A percentile compares a stretch with the other conserved stretches of the same genome.
phyloP scores from a whole-genome alignment of 73 alveolate genomes.

The Paramecium pentaurelia region DNA sequence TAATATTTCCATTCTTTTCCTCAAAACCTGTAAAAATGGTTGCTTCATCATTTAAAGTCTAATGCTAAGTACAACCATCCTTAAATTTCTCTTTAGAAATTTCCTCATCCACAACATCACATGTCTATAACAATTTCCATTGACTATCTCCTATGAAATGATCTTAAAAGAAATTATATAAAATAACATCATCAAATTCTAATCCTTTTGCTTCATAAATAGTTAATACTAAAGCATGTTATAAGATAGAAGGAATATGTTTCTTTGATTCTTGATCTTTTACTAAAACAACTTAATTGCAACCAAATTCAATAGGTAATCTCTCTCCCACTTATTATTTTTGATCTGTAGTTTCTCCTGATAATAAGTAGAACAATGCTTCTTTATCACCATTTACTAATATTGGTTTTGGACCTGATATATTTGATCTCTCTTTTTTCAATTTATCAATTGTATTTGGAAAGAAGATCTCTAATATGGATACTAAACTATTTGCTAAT shows the following conservation, averaged over 20 bases:
- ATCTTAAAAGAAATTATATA: slow-evolving; percentile 66
- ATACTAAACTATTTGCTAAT: slow-evolving; percentile 78
- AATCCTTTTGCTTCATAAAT: slow-evolving; percentile 92
- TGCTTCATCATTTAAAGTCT: not conserved
- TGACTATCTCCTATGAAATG: slow-evolving; percentile 16
- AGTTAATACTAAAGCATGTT: slow-evolving; percentile 81
- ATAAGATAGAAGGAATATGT: slow-evolving; percentile 66
- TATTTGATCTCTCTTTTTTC: slow-evolving; percentile 70
- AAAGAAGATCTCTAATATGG: slow-evolving; percentile 74
- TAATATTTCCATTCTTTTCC: not conserved
- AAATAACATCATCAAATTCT: slow-evolving; percentile 90
- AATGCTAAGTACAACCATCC: not conserved
- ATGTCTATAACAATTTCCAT: slow-evolving; percentile 41
- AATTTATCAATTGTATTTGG: slow-evolving; percentile 83
- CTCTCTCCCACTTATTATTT: slow-evolving; percentile 18
- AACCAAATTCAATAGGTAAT: slow-evolving; percentile 74
- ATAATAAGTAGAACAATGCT: slow-evolving; percentile 5
- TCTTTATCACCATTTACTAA: slow-evolving; percentile 48
- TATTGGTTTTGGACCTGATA: slow-evolving; percentile 80
- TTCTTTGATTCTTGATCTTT: slow-evolving; percentile 77
- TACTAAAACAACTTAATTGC: slow-evolving; percentile 81
- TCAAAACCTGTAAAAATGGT: not conserved
- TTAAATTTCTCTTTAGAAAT: not conserved
- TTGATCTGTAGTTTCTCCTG: not conserved
- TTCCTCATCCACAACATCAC: not conserved